phyloP scores from a whole-genome alignment of 2,329 filamentous ascomycete species.

The Bipolaris sorokiniana region DNA sequence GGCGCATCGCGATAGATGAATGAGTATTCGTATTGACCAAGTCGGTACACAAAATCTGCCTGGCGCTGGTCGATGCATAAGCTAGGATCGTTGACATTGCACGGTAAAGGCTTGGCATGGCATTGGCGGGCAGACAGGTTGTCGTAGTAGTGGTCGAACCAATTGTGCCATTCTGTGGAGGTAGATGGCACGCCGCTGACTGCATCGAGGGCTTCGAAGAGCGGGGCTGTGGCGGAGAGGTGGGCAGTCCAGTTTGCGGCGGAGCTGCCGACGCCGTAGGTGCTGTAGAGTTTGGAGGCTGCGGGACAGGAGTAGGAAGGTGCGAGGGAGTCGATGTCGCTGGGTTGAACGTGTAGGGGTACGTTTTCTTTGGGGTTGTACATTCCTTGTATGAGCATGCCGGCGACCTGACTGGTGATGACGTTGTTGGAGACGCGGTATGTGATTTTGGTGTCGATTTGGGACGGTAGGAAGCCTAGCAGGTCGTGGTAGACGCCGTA shows the following conservation, averaged over 20 bases:
- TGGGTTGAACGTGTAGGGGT: slow-evolving; percentile 55
- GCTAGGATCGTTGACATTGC: slow-evolving; percentile 59
- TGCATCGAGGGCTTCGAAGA: slow-evolving; percentile 68
- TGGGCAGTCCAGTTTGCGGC: slow-evolving; percentile 66
- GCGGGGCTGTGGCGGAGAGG: slow-evolving; percentile 59
- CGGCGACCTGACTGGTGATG: slow-evolving; percentile 81
- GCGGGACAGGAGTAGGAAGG: slow-evolving; percentile 71
- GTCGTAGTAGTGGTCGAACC: slow-evolving; percentile 84
- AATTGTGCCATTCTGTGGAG: slow-evolving; percentile 69
- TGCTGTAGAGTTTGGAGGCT: slow-evolving; percentile 54
- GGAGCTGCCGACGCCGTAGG: slow-evolving; percentile 55
- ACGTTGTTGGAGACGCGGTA: slow-evolving; percentile 82
- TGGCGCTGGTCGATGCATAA: slow-evolving; percentile 67
- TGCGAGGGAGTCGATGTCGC: slow-evolving; percentile 72
- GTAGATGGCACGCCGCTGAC: slow-evolving; percentile 68
- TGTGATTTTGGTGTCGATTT: slow-evolving; percentile 54
- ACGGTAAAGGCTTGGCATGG: slow-evolving; percentile 74
- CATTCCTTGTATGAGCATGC: slow-evolving; percentile 76
- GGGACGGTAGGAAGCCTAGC: slow-evolving; percentile 68
- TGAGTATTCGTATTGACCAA: slow-evolving; percentile 82
- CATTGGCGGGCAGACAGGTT: slow-evolving; percentile 81
- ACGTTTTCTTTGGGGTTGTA: slow-evolving; percentile 22
- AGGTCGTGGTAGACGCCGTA: slow-evolving; percentile 76
- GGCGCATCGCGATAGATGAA: slow-evolving; percentile 74
- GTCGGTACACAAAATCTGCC: slow-evolving; percentile 73